Evolutionary conservation across 2,329 filamentous ascomycete species (phyloP).

Genomic region (Claviceps pazoutovae): DNA sequence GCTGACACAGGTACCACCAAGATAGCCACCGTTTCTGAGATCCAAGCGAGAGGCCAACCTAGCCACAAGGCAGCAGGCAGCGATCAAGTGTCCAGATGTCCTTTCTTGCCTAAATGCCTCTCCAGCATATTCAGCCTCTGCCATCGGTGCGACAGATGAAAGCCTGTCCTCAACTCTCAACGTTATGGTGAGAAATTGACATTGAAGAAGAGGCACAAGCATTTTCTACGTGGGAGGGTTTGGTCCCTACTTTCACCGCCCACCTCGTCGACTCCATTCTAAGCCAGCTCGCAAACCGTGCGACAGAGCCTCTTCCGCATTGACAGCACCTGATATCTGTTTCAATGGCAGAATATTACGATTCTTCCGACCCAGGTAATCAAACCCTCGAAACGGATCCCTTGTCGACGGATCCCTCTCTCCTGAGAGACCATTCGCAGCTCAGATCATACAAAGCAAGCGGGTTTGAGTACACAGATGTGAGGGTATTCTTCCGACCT

Average conservation of each 20-base stretch:
- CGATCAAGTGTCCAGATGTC: not conserved
- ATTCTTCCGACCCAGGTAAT: not conserved
- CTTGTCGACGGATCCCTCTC: conserved; percentile 54
- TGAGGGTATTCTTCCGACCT: conserved; percentile 71
- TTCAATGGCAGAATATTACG: conserved; percentile 1
- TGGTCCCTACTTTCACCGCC: not conserved
- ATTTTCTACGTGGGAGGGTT: not conserved
- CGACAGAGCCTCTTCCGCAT: not conserved
- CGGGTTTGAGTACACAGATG: conserved; percentile 53
- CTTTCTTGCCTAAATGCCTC: not conserved
- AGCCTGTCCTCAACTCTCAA: not conserved
- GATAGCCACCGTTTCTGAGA: not conserved
- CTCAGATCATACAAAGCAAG: conserved; percentile 60
- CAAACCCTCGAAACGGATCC: conserved; percentile 19
- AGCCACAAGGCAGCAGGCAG: not conserved
- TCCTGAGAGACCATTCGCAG: conserved; percentile 64
- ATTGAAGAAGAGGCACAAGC: not conserved
- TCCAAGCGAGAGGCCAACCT: too few relatives aligned
- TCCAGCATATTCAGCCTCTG: not conserved
- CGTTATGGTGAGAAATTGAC: not conserved
- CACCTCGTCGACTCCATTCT: not conserved
- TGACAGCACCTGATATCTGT: not conserved
- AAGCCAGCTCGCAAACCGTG: not conserved
- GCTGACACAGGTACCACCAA: not conserved
- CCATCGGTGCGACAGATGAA: not conserved